A percentile compares a stretch with the other conserved stretches of the same genome.
phyloP scores from a whole-genome alignment of 164 flowering plant species.

The Nymphaea thermarum region DNA sequence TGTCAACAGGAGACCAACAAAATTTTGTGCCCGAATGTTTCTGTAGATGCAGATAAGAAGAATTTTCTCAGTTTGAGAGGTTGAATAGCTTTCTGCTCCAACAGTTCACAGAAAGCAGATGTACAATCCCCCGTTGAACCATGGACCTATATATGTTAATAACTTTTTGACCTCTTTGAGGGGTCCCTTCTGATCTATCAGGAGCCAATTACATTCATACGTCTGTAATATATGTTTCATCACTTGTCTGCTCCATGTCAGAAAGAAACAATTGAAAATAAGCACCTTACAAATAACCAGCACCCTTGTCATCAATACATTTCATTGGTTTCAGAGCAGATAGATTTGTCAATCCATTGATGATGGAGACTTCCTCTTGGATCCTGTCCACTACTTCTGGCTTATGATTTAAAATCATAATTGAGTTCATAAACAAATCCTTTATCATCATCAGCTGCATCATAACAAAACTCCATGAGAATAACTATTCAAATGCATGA shows the following conservation, averaged over 20 bases:
- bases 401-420: not conserved
- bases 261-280: no score
- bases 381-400: not conserved
- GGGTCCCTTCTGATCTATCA: not conserved
- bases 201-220: not conserved
- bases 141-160: not conserved
- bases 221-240: not conserved
- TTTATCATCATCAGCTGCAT: not conserved
- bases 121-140: not conserved
- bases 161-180: not conserved
- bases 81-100: not conserved
- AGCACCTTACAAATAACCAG: no score
- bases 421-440: not conserved
- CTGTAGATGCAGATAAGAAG: no score
- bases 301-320: no score
- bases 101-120: not conserved
- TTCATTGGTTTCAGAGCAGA: not conserved
- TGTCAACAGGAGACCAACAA: no score
- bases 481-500: not conserved
- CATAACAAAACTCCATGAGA: not conserved
- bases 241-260: not conserved
- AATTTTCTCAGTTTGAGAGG: not conserved
- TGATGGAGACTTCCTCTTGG: not conserved
- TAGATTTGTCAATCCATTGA: not conserved
- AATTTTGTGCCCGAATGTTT: no score